These are phyloP conservation scores for Agmasoma carcini DNA, from an alignment of 371 early-diverging fungal genomes.

Conservation along the genomic window DNA sequence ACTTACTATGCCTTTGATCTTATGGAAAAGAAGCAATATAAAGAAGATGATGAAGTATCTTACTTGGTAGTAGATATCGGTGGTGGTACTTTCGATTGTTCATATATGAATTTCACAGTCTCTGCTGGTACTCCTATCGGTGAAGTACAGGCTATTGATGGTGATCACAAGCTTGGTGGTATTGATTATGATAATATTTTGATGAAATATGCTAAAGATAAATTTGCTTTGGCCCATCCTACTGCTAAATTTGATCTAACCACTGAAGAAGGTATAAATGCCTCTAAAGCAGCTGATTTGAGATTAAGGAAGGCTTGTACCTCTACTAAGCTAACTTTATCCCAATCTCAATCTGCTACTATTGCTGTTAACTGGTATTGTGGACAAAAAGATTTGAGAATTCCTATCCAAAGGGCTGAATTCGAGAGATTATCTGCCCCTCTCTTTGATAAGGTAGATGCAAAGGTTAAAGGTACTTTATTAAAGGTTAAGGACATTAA, in stretches of 20 bases:
- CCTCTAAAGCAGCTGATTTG: slow-evolving; percentile 53
- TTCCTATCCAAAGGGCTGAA: slow-evolving; percentile 78
- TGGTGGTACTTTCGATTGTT: slow-evolving; percentile 55
- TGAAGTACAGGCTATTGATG: slow-evolving; percentile 52
- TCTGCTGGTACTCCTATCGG: slow-evolving; percentile 17
- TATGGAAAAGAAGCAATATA: slow-evolving; percentile 56
- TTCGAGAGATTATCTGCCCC: slow-evolving; percentile 86
- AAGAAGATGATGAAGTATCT: slow-evolving; percentile 58
- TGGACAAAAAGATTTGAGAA: slow-evolving; percentile 47
- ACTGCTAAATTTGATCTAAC: slow-evolving; percentile 23
- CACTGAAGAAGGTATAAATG: slow-evolving; percentile 21
- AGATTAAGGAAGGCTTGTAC: slow-evolving; percentile 55
- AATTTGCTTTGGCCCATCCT: slow-evolving; percentile 29
- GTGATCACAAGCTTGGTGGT: slow-evolving; percentile 55
- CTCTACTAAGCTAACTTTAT: slow-evolving; percentile 29
- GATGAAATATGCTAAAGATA: slow-evolving; percentile 40
- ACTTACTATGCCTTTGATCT: slow-evolving; percentile 72
- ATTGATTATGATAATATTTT: slow-evolving; percentile 53
- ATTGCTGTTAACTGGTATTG: slow-evolving; percentile 29
- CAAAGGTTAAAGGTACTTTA: slow-evolving; percentile 81
- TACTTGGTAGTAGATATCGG: slow-evolving; percentile 55
- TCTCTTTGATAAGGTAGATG: slow-evolving; percentile 75
- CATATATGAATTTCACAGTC: slow-evolving; percentile 45
- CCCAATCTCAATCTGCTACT: slow-evolving; percentile 9
- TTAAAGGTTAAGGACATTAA: slow-evolving; percentile 70